A percentile compares a stretch with the other conserved stretches of the same genome.
phyloP scores from a whole-genome alignment of 371 early-diverging fungal genomes.

The Mucor irregularis region DNA sequence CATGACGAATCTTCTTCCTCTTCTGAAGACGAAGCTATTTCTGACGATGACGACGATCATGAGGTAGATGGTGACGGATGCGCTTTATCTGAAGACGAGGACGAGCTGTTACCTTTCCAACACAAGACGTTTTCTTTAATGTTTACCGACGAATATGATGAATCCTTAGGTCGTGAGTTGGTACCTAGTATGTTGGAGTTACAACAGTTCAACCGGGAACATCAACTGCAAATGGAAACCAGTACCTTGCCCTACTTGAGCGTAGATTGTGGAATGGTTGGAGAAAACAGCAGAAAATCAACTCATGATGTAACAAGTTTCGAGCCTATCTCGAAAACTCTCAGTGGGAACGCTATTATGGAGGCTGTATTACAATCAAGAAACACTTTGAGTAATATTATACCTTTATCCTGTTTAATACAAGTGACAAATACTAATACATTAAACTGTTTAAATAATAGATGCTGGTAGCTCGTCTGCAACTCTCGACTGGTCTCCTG shows the following conservation, averaged over 20 bases:
- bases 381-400: background rate
- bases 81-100: background rate
- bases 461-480: background rate
- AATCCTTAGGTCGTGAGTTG: constrained; percentile 55
- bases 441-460: too few species aligned
- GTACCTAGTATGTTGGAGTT: constrained; percentile 30
- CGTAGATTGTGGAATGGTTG: constrained; percentile 25
- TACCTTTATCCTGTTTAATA: background rate
- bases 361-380: background rate
- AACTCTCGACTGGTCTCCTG: constrained; percentile 29
- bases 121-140: constrained; percentile 54
- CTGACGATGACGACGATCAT: constrained; percentile 34
- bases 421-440: too few species aligned
- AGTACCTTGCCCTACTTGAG: constrained; percentile 32
- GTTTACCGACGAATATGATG: constrained; percentile 65
- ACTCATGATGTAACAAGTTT: background rate
- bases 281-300: background rate
- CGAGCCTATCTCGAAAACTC: background rate
- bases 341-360: background rate
- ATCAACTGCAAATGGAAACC: constrained; percentile 25
- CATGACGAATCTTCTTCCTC: constrained; percentile 38
- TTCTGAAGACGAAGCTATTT: constrained; percentile 51
- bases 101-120: constrained; percentile 11
- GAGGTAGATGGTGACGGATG: background rate
- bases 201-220: constrained; percentile 26